These are phyloP conservation scores for Musa troglodytarum DNA, from an alignment of 176 grass and related monocot species.

Conservation along the genomic window DNA sequence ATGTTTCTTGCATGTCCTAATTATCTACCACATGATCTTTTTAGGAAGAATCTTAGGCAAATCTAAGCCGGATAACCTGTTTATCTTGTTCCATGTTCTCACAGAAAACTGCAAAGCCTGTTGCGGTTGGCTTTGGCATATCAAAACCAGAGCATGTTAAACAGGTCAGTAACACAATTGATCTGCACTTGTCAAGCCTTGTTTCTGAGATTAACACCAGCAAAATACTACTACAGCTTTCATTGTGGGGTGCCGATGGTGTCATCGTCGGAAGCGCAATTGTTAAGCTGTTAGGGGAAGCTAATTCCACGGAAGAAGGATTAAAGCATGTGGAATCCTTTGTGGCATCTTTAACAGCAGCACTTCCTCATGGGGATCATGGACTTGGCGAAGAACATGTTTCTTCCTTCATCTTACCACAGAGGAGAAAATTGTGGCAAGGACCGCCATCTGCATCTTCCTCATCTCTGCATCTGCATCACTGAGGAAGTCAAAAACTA, in stretches of 20 bases:
- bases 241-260: constrained; percentile 8
- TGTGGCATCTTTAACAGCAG: neutral
- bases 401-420: no score
- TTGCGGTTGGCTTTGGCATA: constrained; percentile 24
- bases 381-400: neutral
- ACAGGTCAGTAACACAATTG: neutral
- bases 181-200: neutral
- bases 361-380: neutral
- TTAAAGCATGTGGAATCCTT: constrained; percentile 1
- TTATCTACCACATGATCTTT: neutral
- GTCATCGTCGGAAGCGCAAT: constrained; percentile 16
- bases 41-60: neutral
- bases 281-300: neutral
- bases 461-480: no score
- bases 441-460: no score
- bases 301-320: neutral
- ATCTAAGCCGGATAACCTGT: neutral
- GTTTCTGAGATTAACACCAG: no score
- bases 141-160: constrained; percentile 20
- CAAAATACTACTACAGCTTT: neutral
- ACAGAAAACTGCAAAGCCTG: constrained; percentile 9
- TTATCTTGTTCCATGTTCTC: neutral
- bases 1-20: neutral
- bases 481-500: no score
- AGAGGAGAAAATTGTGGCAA: no score